phyloP scores from a whole-genome alignment of 129 eudicot genomes.

The Silybum marianum region DNA sequence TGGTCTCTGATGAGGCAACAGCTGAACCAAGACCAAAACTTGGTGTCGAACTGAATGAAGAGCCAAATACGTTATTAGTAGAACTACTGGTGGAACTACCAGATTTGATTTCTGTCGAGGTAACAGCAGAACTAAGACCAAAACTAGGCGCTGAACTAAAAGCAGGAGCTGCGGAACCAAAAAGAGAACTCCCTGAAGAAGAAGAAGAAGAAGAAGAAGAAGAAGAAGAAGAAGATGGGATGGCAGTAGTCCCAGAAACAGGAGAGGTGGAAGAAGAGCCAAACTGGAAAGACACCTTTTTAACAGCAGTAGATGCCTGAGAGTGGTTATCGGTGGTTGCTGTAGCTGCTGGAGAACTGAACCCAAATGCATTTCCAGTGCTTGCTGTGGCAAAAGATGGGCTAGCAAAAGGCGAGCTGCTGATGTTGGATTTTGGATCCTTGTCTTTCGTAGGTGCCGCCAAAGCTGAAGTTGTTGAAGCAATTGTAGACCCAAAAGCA shows the following conservation, averaged over 20 bases:
- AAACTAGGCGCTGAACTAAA: constrained; percentile 34
- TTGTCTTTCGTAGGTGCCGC: constrained; percentile 35
- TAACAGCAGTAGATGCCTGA: constrained; percentile 39
- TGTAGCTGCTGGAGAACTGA: constrained; percentile 38
- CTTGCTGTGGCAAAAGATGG: too few species aligned
- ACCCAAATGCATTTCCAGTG: constrained; percentile 46
- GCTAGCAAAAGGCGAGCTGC: constrained; percentile 21
- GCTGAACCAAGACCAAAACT: constrained; percentile 7
- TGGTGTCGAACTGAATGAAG: constrained; percentile 25
- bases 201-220: constrained; percentile 32
- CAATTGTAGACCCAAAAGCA: constrained; percentile 37
- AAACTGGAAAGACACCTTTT: constrained; percentile 47
- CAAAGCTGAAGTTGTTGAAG: constrained; percentile 25
- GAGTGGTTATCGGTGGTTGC: constrained; percentile 30
- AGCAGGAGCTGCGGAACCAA: constrained; percentile 37
- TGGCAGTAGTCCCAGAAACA: constrained; percentile 36
- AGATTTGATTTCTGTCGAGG: constrained; percentile 22
- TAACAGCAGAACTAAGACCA: constrained; percentile 20
- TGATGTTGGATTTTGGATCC: background rate
- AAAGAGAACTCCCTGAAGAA: constrained; percentile 28
- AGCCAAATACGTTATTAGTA: constrained; percentile 44
- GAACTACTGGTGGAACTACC: constrained; percentile 32
- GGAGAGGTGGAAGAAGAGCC: constrained; percentile 45
- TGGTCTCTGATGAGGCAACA: background rate
- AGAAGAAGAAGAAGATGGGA: constrained; percentile 36